A percentile compares a stretch with the other conserved stretches of the same genome.
phyloP scores from a whole-genome alignment of 345 rosid genomes.

The Eucalyptus paniculata region DNA sequence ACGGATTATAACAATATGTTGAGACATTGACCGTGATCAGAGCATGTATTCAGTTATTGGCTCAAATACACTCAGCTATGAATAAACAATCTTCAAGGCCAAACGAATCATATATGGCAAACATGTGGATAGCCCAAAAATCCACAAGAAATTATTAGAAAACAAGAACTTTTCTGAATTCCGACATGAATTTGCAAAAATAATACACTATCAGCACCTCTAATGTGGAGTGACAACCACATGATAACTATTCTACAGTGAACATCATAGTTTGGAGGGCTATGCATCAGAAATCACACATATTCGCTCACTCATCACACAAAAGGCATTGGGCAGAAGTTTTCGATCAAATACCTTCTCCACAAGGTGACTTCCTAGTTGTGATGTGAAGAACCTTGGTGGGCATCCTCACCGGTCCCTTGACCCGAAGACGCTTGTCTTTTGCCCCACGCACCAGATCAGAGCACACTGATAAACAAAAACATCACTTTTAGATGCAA shows the following conservation, averaged over 20 bases:
- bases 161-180: neutral
- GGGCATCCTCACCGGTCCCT: slow-evolving; percentile 14
- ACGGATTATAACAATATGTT: neutral
- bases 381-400: slow-evolving; percentile 10
- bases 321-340: neutral
- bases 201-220: neutral
- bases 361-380: slow-evolving; percentile 13
- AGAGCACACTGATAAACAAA: neutral
- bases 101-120: neutral
- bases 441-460: slow-evolving; percentile 11
- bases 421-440: slow-evolving; percentile 1
- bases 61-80: neutral
- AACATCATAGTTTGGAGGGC: neutral
- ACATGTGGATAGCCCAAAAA: neutral
- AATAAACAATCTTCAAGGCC: neutral
- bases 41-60: neutral
- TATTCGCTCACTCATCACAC: neutral
- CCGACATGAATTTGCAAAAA: neutral
- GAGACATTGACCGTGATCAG: neutral
- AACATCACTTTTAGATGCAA: neutral
- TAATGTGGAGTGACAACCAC: neutral
- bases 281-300: neutral
- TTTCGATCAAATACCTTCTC: neutral
- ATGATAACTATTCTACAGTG: neutral
- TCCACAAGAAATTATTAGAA: neutral